Evolutionary conservation across 208 protist genomes (phyloP), one percentile per base, ranked within the genome.

Genomic region (Blastocrithidia nonstop): DNA sequence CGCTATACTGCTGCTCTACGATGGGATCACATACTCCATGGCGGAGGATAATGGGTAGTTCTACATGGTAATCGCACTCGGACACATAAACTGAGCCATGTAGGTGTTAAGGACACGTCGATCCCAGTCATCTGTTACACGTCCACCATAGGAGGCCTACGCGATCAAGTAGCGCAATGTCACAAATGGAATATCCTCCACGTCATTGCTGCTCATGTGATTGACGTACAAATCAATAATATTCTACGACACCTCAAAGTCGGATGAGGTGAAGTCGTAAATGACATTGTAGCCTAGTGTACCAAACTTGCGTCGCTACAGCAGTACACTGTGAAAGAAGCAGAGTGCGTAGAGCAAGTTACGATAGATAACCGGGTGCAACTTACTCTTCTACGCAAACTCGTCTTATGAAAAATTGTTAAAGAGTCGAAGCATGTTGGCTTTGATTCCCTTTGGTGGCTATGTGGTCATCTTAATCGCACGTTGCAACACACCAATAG

Each of bases 381-480:
- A 40, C 24, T 49, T 42, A 45, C 71, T 65, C 45, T 81, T 62
- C 6, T 71, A 72, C 6, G 72, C 61, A 51, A 98, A 95, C 41
- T 89, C 56, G 25, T 92, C 72, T 56, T 96, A 79, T 9, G 69
- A 68, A 40, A 97, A 81, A 37, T 66, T 78, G 68, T 86, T 95
- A 68, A 95, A 98, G 29, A 99, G 71, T 13, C 96, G 83, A 45
- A 86, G 54, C 77, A 99, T 90, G 71, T 99, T 99, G 5, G 86
- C 74, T 59, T 96, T 94, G 46, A 99, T 79, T 23, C 97, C 97
- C 45, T 82, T 91, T 7, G 97, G 97, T 11, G 97, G 95, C 67
- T 99, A 96, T 32, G 95, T 99, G 17, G 97, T 99, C 68, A 99
- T 97, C 72, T 99, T 99, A 54, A 98, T 86, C 13, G 85, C 67